Percentiles rank a stretch among this genome's conserved stretches.
These are phyloP conservation scores for Xerocomus nothofagi DNA, from an alignment of 1,284 basidiomycete genomes.

Conservation along the genomic window DNA sequence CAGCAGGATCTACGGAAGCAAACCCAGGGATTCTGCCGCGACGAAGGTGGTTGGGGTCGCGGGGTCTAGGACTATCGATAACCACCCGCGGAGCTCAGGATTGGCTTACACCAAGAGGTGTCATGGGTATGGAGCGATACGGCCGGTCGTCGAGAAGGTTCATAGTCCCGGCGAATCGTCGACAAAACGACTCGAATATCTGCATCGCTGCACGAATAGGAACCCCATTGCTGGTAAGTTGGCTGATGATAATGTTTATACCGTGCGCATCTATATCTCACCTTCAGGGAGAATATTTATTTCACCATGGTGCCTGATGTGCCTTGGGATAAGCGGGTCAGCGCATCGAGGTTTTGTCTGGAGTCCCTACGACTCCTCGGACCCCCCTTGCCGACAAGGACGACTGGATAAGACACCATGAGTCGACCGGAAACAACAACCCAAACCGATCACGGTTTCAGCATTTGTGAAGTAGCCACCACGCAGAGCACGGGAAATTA, in stretches of 20 bases:
- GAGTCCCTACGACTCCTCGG: neutral
- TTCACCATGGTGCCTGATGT: too few relatives aligned
- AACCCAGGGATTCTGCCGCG: neutral
- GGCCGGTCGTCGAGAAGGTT: neutral
- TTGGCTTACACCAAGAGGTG: neutral
- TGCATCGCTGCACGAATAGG: neutral
- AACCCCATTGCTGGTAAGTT: neutral
- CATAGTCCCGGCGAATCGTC: too few relatives aligned
- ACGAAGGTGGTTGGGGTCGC: neutral
- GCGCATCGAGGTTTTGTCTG: neutral
- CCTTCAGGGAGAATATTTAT: too few relatives aligned
- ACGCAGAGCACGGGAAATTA: too few relatives aligned
- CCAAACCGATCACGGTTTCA: too few relatives aligned
- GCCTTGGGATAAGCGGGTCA: neutral
- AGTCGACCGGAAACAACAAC: too few relatives aligned
- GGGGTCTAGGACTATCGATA: neutral
- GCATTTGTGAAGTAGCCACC: too few relatives aligned
- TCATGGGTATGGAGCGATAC: neutral
- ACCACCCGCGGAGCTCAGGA: neutral
- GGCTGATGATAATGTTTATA: too few relatives aligned
- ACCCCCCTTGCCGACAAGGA: too few relatives aligned
- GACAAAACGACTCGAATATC: neutral
- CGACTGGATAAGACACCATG: too few relatives aligned
- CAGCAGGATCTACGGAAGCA: neutral
- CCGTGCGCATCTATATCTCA: too few relatives aligned